Base-by-base conservation (phyloP, 1,284 basidiomycete genomes). In the Moesziomyces sp. region DNA sequence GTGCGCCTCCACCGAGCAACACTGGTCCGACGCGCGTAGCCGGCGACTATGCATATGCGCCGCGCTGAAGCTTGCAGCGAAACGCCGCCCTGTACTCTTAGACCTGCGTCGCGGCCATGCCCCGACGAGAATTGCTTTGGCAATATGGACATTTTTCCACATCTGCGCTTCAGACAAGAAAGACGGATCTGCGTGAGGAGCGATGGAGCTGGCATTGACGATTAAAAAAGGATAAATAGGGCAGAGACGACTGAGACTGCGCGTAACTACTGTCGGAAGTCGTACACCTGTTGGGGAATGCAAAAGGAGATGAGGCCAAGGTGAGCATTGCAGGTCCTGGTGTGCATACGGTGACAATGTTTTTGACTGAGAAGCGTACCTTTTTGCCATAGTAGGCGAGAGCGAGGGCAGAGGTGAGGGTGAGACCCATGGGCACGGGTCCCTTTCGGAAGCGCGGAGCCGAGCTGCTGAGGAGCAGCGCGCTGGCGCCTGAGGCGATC, bases 391-490 rank as follows among this genome's bases (percentile, higher is more conserved):
- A 93, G 85, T 93, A 93, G 42, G 87, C 78, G 4, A 89, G 89
- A 9, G 91, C 85, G 16, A 86, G 85, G 0, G 90, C 87, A 5
- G 90, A 89, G 3, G 91, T 89, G 48, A 88, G 83, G 7, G 91
- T 87, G 26, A 93, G 86, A 28, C 89, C 81, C n/a, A 87, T 86
- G 3, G 92, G 92, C 0, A 93, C 88, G 1, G 92, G 92, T 0
- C 91, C 92, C 82, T 92, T 93, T 35, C 87, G 80, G 57, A 89
- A 85, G 42, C 93, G 89, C 2, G 93, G 92, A 42, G 91, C 82
- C 3, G 92, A 93, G 10, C 92, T 92, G n/a, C 91, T 85, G 55
- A 94, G 85, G 30, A 94, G 87, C 4, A 94, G 68, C 10, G 90
- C 90, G 55, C 92, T 93, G 0, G 92, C 91, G 78, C 90, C 92